Evolutionary conservation across 2,329 filamentous ascomycete species (phyloP), one percentile per base, ranked within the genome.

Genomic region (Scedosporium apiospermum): DNA sequence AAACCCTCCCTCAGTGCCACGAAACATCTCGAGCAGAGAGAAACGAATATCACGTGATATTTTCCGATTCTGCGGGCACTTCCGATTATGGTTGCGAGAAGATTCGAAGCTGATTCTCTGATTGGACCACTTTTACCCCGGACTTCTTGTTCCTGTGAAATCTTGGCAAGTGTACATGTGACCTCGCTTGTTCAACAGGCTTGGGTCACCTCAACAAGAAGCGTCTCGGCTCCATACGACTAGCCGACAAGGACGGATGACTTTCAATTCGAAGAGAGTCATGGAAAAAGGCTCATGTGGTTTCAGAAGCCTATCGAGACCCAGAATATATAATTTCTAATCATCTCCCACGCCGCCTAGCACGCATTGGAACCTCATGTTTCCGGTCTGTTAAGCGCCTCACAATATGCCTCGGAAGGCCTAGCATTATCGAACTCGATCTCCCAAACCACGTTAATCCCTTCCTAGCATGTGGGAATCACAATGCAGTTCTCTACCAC

Each of bases 101-200:
- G 44, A 18, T 18, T 23, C 10, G 2, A 23, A n/a, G 14, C 6
- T 49, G 44, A 10, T 14, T 18, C 44, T 49, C 21, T 26, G 18
- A 55, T 55, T 55, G 51, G 51, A 10, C 23, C 34, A 26, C 3
- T 23, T 27, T 23, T 55, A 55, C 51, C 51, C 51, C 51, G 30
- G 51, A 55, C 23, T 18, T 49, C 44, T 18, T 2, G 44, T 46
- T 46, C 21, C 49, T 21, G 23, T 55, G 18, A 23, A 7, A 21
- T 55, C 51, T 55, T 55, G 51, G 51, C 51, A 55, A 23, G 51
- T 55, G 51, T 26, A 23, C 51, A 55, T 55, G 51, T 55, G 51
- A 55, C 51, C 51, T 55, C 51, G 23, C 3, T 10, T 14, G 21
- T 23, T 55, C 51, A 55, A 55, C 51, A 55, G 2, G 34, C 34